Evolutionary conservation across 1,139 yeast species (phyloP), one percentile per base, ranked within the genome.

Genomic region (Geotrichum aggregatum): DNA sequence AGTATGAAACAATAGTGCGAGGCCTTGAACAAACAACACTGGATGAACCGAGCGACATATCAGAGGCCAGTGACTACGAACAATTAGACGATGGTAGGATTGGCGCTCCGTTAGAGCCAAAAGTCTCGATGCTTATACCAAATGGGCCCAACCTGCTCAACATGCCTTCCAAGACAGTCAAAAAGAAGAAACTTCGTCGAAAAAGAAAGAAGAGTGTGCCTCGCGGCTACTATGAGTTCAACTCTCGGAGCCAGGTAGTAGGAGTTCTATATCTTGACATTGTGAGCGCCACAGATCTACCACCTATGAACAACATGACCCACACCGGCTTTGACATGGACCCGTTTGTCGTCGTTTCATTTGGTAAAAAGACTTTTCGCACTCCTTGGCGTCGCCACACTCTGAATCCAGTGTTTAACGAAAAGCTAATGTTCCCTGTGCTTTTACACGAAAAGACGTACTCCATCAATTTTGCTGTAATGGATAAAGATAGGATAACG

Each of bases 261-360:
- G 98, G 98, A 1, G 85, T 91, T 10, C 70, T 85, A 6, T 87
- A 85, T 61, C 66, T 91, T 47, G 95, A 91, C 59, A 79, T 91
- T 22, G 77, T 81, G 1, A 79, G 85, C 1, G 88, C 91, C 21
- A 73, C 79, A 1, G 89, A 67, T 52, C 57, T 70, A 35, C 73
- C 73, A 1, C 79, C 57, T 3, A 56, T 63, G 47, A 49, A 58
- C 39, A 67, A 70, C 44, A 60, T 71, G 56, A 71, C 84, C 1
- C 74, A 91, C 19, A 80, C 89, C 18, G 83, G 92, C 0, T 92
- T 84, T 63, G 96, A 89, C 66, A 87, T 92, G 95, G 98, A 92
- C 64, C 98, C 98, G 0, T 92, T 91, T 70, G 95, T 91, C 4
- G 92, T 91, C 16, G 84, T 87, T 0, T 83, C 96, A 0, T 88